Conservation (phyloP, 768 basidiomycete genomes). For the Bullera alba region DNA sequence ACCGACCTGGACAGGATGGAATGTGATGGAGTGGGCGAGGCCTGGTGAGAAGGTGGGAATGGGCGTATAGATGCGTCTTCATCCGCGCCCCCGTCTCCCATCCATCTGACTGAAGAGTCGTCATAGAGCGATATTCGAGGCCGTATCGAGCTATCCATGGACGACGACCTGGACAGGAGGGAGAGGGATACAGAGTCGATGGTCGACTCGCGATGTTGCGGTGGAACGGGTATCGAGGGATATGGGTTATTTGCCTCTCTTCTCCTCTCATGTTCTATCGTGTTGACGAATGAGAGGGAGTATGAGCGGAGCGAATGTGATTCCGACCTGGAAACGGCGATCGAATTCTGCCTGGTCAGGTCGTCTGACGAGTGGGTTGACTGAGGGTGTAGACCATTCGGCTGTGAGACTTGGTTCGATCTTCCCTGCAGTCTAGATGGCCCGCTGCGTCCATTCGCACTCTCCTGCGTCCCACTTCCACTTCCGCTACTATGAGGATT, state of each 20-base stretch:
- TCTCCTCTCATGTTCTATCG: conserved; percentile 11
- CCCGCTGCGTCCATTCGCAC: no score
- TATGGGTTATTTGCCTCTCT: conserved; percentile 38
- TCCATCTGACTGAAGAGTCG: conserved; percentile 2
- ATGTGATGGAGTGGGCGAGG: conserved; percentile 75
- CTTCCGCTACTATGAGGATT: not conserved
- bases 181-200: conserved; percentile 13
- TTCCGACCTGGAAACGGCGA: conserved; percentile 9
- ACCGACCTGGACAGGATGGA: conserved; percentile 46
- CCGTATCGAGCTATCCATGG: conserved; percentile 11
- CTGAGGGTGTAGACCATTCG: not conserved
- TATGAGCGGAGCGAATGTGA: conserved; percentile 19
- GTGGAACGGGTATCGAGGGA: conserved; percentile 27
- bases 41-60: conserved; percentile 77
- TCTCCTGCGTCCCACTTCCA: no score
- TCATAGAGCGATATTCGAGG: conserved; percentile 6
- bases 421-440: not conserved
- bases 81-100: conserved; percentile 56
- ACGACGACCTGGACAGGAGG: conserved; percentile 14
- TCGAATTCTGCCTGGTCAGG: conserved; percentile 4
- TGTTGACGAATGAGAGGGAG: conserved; percentile 4
- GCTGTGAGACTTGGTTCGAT: not conserved
- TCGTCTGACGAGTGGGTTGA: conserved; percentile 7
- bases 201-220: conserved; percentile 7
- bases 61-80: conserved; percentile 90